Evolutionary conservation across 139 green algal genomes (phyloP).

Genomic region (Chlamydomonas schloesseri): DNA sequence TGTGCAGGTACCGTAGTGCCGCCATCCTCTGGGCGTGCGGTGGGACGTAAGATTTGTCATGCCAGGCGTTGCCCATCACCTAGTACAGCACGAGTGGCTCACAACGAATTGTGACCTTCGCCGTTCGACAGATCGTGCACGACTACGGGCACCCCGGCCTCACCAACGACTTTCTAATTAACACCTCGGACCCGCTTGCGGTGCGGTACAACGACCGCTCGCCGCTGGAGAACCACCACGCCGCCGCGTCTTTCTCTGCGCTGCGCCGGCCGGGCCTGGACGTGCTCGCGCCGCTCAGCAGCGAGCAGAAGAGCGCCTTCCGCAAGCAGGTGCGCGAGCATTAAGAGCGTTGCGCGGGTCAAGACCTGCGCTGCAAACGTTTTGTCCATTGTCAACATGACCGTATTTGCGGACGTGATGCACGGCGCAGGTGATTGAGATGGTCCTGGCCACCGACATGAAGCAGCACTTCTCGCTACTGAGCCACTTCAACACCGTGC

Average conservation of each 20-base stretch:
- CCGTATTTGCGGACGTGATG: not conserved
- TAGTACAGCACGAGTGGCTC: too few relatives aligned
- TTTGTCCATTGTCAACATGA: too few relatives aligned
- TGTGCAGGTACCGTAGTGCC: too few relatives aligned
- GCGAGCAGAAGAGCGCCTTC: not conserved
- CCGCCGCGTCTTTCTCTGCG: slow-evolving; percentile 47
- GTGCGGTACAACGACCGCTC: slow-evolving; percentile 57
- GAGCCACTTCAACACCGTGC: slow-evolving; percentile 61
- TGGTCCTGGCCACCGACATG: slow-evolving; percentile 52
- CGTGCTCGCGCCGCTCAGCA: slow-evolving; percentile 17
- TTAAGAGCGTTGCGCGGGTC: slow-evolving; percentile 33
- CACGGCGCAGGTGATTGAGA: not conserved
- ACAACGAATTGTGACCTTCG: too few relatives aligned
- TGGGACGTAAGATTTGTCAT: too few relatives aligned
- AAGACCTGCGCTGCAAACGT: too few relatives aligned
- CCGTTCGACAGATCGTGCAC: slow-evolving; percentile 5
- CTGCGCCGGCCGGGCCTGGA: slow-evolving; percentile 35
- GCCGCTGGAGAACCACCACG: slow-evolving; percentile 61
- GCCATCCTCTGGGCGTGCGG: too few relatives aligned
- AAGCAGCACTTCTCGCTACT: slow-evolving; percentile 54
- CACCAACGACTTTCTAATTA: slow-evolving; percentile 62
- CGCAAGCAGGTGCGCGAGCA: slow-evolving; percentile 25
- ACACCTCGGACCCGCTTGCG: slow-evolving; percentile 37
- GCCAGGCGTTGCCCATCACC: too few relatives aligned
- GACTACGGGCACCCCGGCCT: slow-evolving; percentile 55